Conservation (phyloP, 1,139 yeast genomes). For the Pneumocystis carinii region DNA sequence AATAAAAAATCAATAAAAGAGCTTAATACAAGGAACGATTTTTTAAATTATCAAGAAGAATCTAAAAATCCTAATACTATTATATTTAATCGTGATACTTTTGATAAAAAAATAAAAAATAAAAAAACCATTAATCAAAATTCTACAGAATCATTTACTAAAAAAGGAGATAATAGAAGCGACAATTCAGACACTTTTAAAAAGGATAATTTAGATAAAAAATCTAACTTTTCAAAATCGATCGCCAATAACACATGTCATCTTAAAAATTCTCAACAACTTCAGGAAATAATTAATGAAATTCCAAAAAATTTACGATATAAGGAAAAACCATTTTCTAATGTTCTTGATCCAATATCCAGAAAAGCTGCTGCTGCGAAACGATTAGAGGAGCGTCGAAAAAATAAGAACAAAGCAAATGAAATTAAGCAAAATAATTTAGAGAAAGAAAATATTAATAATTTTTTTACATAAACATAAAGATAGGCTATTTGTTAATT, state of each 20-base stretch:
- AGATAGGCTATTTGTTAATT: neutral
- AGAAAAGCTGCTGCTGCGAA: neutral
- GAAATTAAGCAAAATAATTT: neutral
- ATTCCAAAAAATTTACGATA: neutral
- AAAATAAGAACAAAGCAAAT: neutral
- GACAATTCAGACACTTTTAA: neutral
- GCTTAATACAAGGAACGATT: neutral
- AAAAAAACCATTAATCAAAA: neutral
- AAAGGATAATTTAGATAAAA: neutral
- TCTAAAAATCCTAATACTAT: neutral
- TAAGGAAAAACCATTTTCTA: neutral
- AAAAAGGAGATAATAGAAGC: neutral
- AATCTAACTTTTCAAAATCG: neutral
- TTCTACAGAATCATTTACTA: neutral
- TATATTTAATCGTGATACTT: neutral
- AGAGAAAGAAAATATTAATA: neutral
- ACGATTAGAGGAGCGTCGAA: neutral
- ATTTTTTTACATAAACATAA: neutral
- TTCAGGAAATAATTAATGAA: neutral
- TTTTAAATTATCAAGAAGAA: neutral
- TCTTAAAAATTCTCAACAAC: neutral
- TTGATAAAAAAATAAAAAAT: neutral
- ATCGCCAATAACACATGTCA: neutral
- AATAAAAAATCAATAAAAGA: neutral
- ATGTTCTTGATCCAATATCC: neutral